Conservation (phyloP, 352 stramenopile species). For the Poterioochromonas sp. region DNA sequence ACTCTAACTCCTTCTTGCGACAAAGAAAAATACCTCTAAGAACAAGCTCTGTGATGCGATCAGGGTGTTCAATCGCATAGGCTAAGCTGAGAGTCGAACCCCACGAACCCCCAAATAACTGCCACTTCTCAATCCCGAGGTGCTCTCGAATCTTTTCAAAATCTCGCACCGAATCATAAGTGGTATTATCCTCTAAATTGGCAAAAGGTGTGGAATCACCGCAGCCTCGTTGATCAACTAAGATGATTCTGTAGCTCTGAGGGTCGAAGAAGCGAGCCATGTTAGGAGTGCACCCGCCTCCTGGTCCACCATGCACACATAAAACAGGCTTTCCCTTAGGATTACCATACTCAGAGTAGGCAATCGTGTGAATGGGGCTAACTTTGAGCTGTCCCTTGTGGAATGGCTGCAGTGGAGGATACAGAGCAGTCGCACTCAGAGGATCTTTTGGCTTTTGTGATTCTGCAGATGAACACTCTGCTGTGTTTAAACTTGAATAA, state of each 20-base stretch:
- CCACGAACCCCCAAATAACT: slow-evolving; percentile 83
- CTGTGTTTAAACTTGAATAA: too few relatives aligned
- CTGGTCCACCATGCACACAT: slow-evolving; percentile 78
- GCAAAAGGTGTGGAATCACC: slow-evolving; percentile 73
- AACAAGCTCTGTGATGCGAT: slow-evolving; percentile 65
- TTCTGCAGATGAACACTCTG: too few relatives aligned
- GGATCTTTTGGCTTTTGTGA: too few relatives aligned
- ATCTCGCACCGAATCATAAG: slow-evolving; percentile 57
- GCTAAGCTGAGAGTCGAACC: slow-evolving; percentile 63
- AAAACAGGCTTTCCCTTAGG: slow-evolving; percentile 60
- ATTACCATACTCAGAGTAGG: slow-evolving; percentile 71
- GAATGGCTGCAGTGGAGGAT: slow-evolving; percentile 66
- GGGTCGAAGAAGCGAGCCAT: slow-evolving; percentile 78
- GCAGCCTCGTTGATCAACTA: slow-evolving; percentile 78
- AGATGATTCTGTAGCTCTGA: slow-evolving; percentile 72
- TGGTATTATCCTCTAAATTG: slow-evolving; percentile 75
- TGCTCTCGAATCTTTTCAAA: slow-evolving; percentile 76
- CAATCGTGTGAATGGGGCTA: slow-evolving; percentile 64
- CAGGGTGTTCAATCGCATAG: slow-evolving; percentile 55
- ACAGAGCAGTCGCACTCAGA: too few relatives aligned
- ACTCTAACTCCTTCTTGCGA: slow-evolving; percentile 71
- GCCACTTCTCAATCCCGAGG: slow-evolving; percentile 74
- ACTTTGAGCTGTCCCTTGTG: slow-evolving; percentile 66
- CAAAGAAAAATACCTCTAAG: slow-evolving; percentile 75
- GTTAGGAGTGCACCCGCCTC: slow-evolving; percentile 49